A percentile compares a stretch with the other conserved stretches of the same genome.
These are phyloP conservation scores for Spatholobus suberectus DNA, from an alignment of 306 rosid species.

Conservation along the genomic window DNA sequence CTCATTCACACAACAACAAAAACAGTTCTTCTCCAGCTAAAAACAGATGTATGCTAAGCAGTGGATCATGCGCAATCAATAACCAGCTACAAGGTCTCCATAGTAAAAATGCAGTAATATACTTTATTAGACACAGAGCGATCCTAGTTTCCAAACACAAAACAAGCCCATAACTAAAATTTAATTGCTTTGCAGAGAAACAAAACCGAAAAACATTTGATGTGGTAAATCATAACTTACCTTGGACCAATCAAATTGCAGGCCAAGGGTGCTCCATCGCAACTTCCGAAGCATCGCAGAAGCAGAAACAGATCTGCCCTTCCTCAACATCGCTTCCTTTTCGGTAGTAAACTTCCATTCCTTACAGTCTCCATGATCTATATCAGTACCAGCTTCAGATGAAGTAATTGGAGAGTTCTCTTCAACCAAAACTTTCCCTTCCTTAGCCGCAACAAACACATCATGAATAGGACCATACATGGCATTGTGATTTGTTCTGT, in stretches of 20 bases:
- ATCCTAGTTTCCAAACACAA: constrained; percentile 19
- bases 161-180: not conserved
- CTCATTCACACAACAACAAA: constrained; percentile 21
- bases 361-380: constrained; percentile 27
- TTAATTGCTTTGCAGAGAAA: not conserved
- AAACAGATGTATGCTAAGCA: constrained; percentile 14
- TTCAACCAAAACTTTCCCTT: constrained; percentile 61
- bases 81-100: constrained; percentile 8
- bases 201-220: not conserved
- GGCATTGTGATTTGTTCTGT: constrained; percentile 93
- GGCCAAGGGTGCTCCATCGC: constrained; percentile 98
- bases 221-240: constrained; percentile 45
- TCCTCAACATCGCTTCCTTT: constrained; percentile 41
- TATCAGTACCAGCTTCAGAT: constrained; percentile 43
- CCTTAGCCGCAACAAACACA: constrained; percentile 68
- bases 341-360: constrained; percentile 64
- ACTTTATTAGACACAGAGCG: not conserved
- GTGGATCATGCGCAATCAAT: constrained; percentile 2
- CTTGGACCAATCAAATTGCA: constrained; percentile 95
- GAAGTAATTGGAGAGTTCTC: constrained; percentile 33
- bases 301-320: constrained; percentile 66
- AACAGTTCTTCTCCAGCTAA: constrained; percentile 19
- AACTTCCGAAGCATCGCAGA: constrained; percentile 70
- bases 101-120: constrained; percentile 8
- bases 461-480: constrained; percentile 71